Base-by-base conservation (phyloP, 441 rosid genomes). In the Bocquillonia castaneifolia region DNA sequence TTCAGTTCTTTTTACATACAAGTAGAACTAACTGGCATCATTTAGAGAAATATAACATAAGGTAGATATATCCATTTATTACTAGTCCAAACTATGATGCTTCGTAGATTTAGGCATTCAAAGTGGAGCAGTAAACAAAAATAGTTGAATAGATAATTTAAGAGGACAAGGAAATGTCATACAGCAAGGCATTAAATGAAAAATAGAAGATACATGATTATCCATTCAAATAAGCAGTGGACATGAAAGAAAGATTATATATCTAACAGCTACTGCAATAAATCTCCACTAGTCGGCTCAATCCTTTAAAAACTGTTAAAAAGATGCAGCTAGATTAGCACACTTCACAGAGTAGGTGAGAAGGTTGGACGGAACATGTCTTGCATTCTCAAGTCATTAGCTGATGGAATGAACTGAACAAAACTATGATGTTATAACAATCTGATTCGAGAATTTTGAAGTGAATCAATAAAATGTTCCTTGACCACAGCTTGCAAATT, bases 1-100 rank as follows among this genome's bases (percentile, higher is more conserved):
- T 55, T 75, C 32, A 72, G 71, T 59, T 17, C 2, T 51, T 34
- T 52, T 37, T 31, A 45, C 28, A 55, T 28, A 61, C 37, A 29
- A 10, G 1, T 52, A 15, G 51, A 32, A n/a, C 0, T 18, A 20
- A 54, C 58, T 37, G 36, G 34, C 45, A 51, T 31, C 26, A 63
- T 62, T 61, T 61, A 51, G 20, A 36, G 47, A 39, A 14, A 58
- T 44, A 23, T 22, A 70, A 59, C 52, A 6, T 5, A 52, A 56
- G 58, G 6, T 44, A 22, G 13, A 68, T 59, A 20, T 36, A 58
- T 22, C 58, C 25, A 3, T 29, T 10, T 48, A 15, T 18, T 45
- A 40, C 22, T 26, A 29, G 13, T 55, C 57, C 10, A 52, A 26
- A 34, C 23, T 20, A 39, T 28, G 32, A 56, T 29, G 26, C 7